phyloP scores from a whole-genome alignment of 1,284 basidiomycete genomes.

The Rhodotorula sp. region DNA sequence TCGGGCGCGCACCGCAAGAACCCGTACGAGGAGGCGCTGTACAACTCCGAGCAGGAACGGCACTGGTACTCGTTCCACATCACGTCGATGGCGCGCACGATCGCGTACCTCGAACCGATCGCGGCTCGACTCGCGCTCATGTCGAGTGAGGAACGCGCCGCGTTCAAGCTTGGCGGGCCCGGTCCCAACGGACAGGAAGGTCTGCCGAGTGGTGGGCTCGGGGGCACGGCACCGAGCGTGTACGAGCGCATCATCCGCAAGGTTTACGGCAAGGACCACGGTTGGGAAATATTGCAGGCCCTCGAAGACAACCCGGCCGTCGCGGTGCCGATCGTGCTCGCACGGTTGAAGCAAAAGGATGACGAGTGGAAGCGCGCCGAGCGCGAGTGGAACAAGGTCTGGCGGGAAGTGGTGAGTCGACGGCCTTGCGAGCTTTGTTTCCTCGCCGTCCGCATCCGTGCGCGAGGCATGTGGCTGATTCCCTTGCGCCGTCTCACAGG shows the following conservation, averaged over 20 bases:
- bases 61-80: constrained; percentile 43
- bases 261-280: constrained; percentile 83
- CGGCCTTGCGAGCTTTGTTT: neutral
- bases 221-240: constrained; percentile 79
- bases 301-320: constrained; percentile 89
- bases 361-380: constrained; percentile 96
- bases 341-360: constrained; percentile 88
- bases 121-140: constrained; percentile 74
- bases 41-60: constrained; percentile 95
- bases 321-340: constrained; percentile 87
- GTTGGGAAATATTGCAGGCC: constrained; percentile 80
- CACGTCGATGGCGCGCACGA: constrained; percentile 36
- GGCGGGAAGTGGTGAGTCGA: constrained; percentile 75
- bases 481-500: constrained; percentile 3
- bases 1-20: constrained; percentile 86
- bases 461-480: no score
- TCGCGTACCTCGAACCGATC: constrained; percentile 35
- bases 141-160: constrained; percentile 78
- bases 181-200: constrained; percentile 47
- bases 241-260: constrained; percentile 93
- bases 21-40: constrained; percentile 89
- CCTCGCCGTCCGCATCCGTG: neutral
- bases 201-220: constrained; percentile 60
- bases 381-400: constrained; percentile 94
- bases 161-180: constrained; percentile 68